Evolutionary conservation across 2,329 filamentous ascomycete species (phyloP), one percentile per base, ranked within the genome.

Genomic region (Pseudocercospora crystallina): DNA sequence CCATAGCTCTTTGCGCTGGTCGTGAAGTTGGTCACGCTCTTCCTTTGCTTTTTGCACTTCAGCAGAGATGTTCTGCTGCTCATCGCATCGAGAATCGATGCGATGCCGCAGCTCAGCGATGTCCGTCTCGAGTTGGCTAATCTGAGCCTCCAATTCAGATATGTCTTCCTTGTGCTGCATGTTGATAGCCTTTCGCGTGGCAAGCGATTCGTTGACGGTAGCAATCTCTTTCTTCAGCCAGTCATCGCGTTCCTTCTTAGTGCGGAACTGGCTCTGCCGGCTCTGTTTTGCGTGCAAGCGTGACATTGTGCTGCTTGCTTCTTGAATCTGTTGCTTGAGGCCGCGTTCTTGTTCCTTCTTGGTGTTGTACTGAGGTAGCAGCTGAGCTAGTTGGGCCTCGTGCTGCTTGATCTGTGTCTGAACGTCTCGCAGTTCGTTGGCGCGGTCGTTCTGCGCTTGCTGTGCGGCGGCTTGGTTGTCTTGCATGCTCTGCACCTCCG

Each of bases 211-310:
- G 59, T 90, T 87, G 47, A 91, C 82, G 32, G 95, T 87, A 38
- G 87, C 79, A 49, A 97, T 89, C 70, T 96, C 87, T 55, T 83
- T 80, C 54, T 83, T 83, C 43, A 99, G 76, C 78, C 83, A 96
- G 32, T 83, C 81, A 69, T 99, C 92, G 37, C 95, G 85, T 67
- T 97, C 90, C 8, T 82, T 81, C 74, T 96, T 96, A 69, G 84
- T 95, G 65, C 81, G 87, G 71, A 96, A 99, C 56, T 90, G 87
- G 13, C 87, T 86, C 59, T 87, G 90, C 39, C 92, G 86, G 37
- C 87, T 90, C 71, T 99, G 92, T 70, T 99, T 99, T 43, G 88
- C 89, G 65, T 95, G 89, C 7, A 99, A 80, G 33, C 91, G 85
- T 58, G 87, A 84, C 36, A 89, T 81, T 5, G 82, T 80, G 7